phyloP scores from a whole-genome alignment of 495 filamentous ascomycete species.

The Aspergillus ostianus region DNA sequence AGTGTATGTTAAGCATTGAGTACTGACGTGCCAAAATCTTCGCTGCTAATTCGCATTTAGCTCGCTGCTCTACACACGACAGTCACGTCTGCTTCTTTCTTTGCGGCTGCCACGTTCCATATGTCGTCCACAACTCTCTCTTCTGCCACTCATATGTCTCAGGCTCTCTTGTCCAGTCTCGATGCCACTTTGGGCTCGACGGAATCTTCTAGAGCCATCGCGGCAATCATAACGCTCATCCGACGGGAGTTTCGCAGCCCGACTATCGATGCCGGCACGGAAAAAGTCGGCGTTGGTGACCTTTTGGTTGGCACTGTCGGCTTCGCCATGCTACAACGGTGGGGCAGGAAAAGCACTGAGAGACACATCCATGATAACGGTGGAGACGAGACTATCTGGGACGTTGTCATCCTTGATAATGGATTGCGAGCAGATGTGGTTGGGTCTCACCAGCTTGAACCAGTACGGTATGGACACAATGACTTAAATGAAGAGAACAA shows the following conservation, averaged over 20 bases:
- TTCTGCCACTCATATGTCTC: slow-evolving; percentile 60
- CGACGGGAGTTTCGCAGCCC: slow-evolving; percentile 68
- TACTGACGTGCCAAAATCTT: not conserved
- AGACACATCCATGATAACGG: slow-evolving; percentile 49
- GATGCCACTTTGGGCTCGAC: slow-evolving; percentile 76
- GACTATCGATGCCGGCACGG: slow-evolving; percentile 54
- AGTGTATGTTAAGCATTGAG: slow-evolving; percentile 40
- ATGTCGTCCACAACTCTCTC: slow-evolving; percentile 62
- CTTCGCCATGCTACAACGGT: slow-evolving; percentile 69
- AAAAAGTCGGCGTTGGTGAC: slow-evolving; percentile 63
- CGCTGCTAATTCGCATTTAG: slow-evolving; percentile 24
- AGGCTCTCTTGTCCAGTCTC: slow-evolving; percentile 62
- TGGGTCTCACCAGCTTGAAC: slow-evolving; percentile 36
- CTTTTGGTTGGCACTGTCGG: slow-evolving; percentile 66
- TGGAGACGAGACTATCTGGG: slow-evolving; percentile 69
- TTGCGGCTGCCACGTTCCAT: slow-evolving; percentile 71
- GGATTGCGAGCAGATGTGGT: slow-evolving; percentile 60
- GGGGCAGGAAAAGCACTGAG: slow-evolving; percentile 61
- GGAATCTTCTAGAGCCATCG: slow-evolving; percentile 77
- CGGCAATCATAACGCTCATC: slow-evolving; percentile 72
- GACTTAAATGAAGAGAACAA: slow-evolving; percentile 19
- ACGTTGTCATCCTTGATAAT: slow-evolving; percentile 71
- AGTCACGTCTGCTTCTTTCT: slow-evolving; percentile 61
- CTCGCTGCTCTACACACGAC: slow-evolving; percentile 61
- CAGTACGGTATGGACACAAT: slow-evolving; percentile 17